A percentile compares a stretch with the other conserved stretches of the same genome.
Evolutionary conservation across 306 rosid genomes (phyloP).

Genomic region (Vigna mungo): DNA sequence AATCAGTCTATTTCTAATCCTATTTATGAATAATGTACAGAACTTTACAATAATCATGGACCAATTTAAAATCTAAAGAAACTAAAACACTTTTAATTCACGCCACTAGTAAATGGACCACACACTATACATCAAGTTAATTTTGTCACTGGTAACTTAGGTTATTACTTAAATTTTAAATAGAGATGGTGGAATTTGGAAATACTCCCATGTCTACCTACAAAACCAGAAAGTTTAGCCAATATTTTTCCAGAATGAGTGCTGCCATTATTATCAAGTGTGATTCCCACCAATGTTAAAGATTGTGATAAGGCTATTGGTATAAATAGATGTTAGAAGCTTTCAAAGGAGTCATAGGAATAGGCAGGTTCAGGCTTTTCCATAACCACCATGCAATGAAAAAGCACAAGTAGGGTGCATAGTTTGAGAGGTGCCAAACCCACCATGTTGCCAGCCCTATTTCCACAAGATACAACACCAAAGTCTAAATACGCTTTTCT

Average conservation of each 20-base stretch:
- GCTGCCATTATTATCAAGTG: background rate
- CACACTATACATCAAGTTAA: background rate
- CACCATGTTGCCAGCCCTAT: slow-evolving; percentile 10
- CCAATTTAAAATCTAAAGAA: background rate
- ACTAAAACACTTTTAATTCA: background rate
- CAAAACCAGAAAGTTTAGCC: background rate
- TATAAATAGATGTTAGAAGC: slow-evolving; percentile 5
- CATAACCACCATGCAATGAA: background rate
- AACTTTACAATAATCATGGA: background rate
- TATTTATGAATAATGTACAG: background rate
- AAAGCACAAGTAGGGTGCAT: background rate
- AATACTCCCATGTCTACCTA: background rate
- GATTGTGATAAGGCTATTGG: slow-evolving; percentile 9
- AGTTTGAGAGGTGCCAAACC: background rate
- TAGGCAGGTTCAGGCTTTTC: slow-evolving; percentile 13
- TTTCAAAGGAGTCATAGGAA: background rate
- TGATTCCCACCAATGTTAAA: background rate
- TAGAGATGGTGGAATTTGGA: background rate
- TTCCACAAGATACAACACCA: slow-evolving; percentile 17
- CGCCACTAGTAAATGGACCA: background rate
- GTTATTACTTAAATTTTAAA: background rate
- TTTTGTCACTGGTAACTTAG: background rate
- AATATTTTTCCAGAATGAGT: background rate
- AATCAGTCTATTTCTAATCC: background rate
- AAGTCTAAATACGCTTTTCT: background rate